These are phyloP conservation scores for Nadsonia commutata DNA, from an alignment of 1,139 yeast genomes.

Conservation along the genomic window DNA sequence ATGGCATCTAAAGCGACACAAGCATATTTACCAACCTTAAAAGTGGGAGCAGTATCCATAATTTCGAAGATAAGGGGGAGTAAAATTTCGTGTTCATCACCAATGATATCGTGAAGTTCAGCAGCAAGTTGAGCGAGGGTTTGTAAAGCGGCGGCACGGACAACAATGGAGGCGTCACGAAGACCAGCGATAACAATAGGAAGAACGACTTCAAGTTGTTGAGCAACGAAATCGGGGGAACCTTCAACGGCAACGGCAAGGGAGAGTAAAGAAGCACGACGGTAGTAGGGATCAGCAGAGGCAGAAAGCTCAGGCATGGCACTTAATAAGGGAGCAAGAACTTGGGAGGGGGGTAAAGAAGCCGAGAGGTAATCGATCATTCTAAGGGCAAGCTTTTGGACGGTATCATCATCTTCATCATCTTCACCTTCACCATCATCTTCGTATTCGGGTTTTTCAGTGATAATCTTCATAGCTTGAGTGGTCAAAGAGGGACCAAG, in stretches of 20 bases:
- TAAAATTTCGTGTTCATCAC: constrained; percentile 67
- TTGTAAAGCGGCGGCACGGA: constrained; percentile 76
- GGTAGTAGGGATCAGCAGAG: constrained; percentile 56
- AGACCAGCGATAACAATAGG: constrained; percentile 65
- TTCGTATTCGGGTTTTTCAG: constrained; percentile 53
- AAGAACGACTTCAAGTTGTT: constrained; percentile 58
- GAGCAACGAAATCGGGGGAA: constrained; percentile 81
- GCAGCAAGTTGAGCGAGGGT: constrained; percentile 65
- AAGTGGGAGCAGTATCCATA: constrained; percentile 73
- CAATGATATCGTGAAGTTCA: constrained; percentile 73
- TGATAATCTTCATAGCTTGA: constrained; percentile 60
- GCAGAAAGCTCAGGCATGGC: constrained; percentile 47
- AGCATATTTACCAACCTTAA: constrained; percentile 80
- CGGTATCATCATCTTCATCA: constrained; percentile 82
- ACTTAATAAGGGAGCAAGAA: constrained; percentile 64
- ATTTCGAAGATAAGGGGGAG: constrained; percentile 77
- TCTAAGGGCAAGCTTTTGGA: constrained; percentile 66
- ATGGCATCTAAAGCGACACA: constrained; percentile 84
- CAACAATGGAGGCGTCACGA: constrained; percentile 62
- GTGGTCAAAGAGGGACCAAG: constrained; percentile 69
- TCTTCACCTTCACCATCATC: constrained; percentile 86
- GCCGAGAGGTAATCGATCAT: constrained; percentile 64
- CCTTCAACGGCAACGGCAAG: constrained; percentile 80
- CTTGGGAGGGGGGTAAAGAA: constrained; percentile 87
- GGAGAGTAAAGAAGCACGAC: constrained; percentile 78